phyloP scores from a whole-genome alignment of 345 rosid genomes.

The Nasturtium officinale region DNA sequence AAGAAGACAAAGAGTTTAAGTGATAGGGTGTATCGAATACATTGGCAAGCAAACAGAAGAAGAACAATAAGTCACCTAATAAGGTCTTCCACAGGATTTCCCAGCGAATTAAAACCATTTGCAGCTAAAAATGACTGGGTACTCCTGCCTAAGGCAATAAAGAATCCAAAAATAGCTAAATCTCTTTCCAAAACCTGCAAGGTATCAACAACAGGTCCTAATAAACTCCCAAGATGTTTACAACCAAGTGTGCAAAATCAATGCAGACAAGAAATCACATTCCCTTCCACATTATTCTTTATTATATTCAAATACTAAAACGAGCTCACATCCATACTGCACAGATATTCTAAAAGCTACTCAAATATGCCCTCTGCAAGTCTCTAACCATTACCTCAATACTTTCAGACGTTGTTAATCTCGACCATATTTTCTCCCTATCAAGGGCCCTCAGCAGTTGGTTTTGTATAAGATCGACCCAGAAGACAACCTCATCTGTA shows the following conservation, averaged over 20 bases:
- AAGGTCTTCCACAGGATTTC: conserved; percentile 68
- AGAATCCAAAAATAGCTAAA: conserved; percentile 97
- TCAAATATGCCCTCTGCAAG: conserved; percentile 15
- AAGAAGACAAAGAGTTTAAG: conserved; percentile 29
- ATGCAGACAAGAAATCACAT: conserved; percentile 13
- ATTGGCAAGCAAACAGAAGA: conserved; percentile 20
- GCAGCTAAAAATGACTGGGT: conserved; percentile 67
- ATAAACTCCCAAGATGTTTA: conserved; percentile 14
- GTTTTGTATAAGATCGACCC: conserved; percentile 92
- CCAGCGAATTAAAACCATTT: conserved; percentile 70
- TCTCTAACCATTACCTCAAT: conserved; percentile 69
- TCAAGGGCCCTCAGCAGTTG: conserved; percentile 84
- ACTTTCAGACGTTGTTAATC: conserved; percentile 88
- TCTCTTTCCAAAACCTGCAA: conserved; percentile 91
- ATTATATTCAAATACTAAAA: background rate
- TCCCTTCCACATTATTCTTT: background rate
- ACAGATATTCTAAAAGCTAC: conserved; percentile 2
- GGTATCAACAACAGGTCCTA: conserved; percentile 29
- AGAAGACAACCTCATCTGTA: conserved; percentile 83
- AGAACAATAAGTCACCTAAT: conserved; percentile 59
- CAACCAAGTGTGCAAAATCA: background rate
- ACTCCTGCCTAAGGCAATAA: conserved; percentile 91
- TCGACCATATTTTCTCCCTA: conserved; percentile 98
- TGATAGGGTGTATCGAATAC: conserved; percentile 20
- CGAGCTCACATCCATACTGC: conserved; percentile 1